Evolutionary conservation across 2,329 filamentous ascomycete genomes (phyloP).

Genomic region (Botrytis deweyae): DNA sequence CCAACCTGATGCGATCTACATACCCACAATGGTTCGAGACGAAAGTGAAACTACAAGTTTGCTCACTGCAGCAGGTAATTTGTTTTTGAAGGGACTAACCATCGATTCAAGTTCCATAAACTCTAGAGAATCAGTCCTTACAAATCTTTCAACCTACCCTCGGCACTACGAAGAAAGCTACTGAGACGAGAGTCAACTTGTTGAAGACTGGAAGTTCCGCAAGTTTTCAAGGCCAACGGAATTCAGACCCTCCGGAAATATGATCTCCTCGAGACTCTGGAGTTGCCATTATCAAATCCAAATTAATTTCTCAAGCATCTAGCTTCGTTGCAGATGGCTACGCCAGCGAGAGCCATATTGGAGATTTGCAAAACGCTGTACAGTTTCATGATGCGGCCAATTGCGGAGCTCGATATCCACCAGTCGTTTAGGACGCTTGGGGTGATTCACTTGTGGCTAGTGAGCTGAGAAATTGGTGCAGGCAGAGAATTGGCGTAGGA

Average conservation of each 20-base stretch:
- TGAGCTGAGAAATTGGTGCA: constrained; percentile 12
- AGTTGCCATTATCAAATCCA: background rate
- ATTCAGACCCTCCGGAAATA: background rate
- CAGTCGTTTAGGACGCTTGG: background rate
- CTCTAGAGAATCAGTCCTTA: too few species aligned
- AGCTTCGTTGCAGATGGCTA: background rate
- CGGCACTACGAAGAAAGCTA: too few species aligned
- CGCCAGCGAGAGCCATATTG: background rate
- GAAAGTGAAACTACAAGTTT: too few species aligned
- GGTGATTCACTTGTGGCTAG: constrained; percentile 2
- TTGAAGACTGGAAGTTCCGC: too few species aligned
- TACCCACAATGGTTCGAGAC: too few species aligned
- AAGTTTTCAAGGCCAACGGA: too few species aligned
- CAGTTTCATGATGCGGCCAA: background rate
- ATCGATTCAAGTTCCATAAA: too few species aligned
- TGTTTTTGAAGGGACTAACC: too few species aligned
- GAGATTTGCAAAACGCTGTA: background rate
- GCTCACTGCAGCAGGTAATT: too few species aligned
- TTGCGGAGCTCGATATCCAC: background rate
- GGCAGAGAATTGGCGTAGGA: background rate
- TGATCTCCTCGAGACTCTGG: background rate
- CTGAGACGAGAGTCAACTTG: too few species aligned
- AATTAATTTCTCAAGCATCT: background rate
- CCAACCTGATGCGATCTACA: too few species aligned
- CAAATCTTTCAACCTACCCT: too few species aligned